Evolutionary conservation across 768 basidiomycete species (phyloP), one percentile per base, ranked within the genome.

Genomic region (Auricularia sp.): DNA sequence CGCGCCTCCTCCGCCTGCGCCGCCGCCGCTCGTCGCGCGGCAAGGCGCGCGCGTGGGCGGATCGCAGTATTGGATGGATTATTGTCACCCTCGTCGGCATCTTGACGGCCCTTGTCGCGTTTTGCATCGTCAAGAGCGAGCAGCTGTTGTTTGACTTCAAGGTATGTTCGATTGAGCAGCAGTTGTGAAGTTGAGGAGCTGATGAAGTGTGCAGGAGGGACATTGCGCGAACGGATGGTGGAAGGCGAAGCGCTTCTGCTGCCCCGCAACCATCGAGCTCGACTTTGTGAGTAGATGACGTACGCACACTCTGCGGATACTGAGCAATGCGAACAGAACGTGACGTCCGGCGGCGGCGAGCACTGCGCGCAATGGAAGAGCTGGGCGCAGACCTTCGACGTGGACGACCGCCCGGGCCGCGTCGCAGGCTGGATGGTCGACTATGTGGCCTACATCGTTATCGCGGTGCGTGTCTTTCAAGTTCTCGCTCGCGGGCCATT

Each of bases 71-170:
- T 62, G 94, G 94, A 3, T 92, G 95, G 91, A 76, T 96, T 59
- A 86, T 94, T 47, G 92, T 96, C 35, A 91, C 92, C 1, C 80
- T 94, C 62, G 88, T 96, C 61, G 95, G 95, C 0, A 84, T 94
- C 72, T 71, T 93, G 33, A 90, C 92, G 11, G 94, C 96, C 8
- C 66, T 94, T 58, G 77, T 90, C 45, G 96, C 96, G 3, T 98
- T 92, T 73, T 75, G 91, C 64, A 88, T 99, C 68, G 84, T 94
- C 45, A 85, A 90, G 21, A 81, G 83, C 66, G 97, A 99, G 71
- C 88, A 90, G 72, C 88, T 85, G 81, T 78, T 98, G 8, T 99
- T 98, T 70, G 93, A 96, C 74, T 72, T 88, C 64, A 98, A 98
- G 75, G 39, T 42, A 14, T 42, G 39, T 42, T 42, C 8, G 8